phyloP scores from a whole-genome alignment of 192 early-diverging fungal species.

The Rhizophagus prolifer region DNA sequence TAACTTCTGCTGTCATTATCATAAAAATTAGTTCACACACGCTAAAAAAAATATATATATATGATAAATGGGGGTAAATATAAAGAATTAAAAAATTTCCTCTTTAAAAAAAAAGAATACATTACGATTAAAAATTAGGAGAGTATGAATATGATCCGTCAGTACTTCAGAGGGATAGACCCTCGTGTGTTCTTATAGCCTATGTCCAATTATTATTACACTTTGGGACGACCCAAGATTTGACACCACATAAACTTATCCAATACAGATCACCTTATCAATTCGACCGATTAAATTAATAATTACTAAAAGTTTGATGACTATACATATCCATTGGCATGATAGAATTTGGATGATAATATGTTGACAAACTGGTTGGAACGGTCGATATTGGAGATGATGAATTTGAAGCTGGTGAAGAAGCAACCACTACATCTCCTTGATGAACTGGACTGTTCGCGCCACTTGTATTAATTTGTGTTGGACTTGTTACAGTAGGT shows the following conservation, averaged over 20 bases:
- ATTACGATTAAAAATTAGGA: neutral
- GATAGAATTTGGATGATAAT: neutral
- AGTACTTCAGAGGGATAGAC: neutral
- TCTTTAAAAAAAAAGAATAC: neutral
- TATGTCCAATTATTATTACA: neutral
- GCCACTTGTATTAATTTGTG: neutral
- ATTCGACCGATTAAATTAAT: neutral
- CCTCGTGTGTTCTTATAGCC: neutral
- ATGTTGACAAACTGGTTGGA: neutral
- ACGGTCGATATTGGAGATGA: neutral
- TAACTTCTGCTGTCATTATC: slow-evolving; percentile 13
- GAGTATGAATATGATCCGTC: neutral
- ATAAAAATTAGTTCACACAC: slow-evolving; percentile 9
- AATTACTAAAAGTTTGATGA: neutral
- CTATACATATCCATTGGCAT: neutral
- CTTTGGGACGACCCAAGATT: too few species aligned
- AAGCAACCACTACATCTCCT: neutral
- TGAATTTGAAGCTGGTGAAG: neutral
- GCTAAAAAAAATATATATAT: neutral
- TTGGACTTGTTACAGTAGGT: slow-evolving; percentile 3
- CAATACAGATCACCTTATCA: neutral
- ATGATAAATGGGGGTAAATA: slow-evolving; percentile 14
- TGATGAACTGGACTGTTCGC: neutral
- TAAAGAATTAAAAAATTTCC: neutral
- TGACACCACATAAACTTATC: neutral